These are phyloP conservation scores for Apophysomyces elegans DNA, from an alignment of 371 early-diverging fungal species.

Conservation along the genomic window DNA sequence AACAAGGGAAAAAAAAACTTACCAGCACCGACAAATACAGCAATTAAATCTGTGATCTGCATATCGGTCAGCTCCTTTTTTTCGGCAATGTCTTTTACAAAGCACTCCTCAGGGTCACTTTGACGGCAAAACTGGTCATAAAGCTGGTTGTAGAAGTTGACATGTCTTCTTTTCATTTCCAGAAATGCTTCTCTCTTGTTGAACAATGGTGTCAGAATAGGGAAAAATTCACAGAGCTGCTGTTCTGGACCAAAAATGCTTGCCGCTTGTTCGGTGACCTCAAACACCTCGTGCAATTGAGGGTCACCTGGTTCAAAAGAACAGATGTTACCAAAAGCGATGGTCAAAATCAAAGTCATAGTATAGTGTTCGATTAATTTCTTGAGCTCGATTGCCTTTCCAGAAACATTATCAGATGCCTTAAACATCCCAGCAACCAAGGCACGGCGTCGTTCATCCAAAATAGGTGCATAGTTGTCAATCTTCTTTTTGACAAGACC, in stretches of 20 bases:
- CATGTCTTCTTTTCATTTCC: slow-evolving; percentile 12
- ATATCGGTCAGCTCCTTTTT: slow-evolving; percentile 35
- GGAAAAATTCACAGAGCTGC: slow-evolving; percentile 51
- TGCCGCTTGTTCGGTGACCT: slow-evolving; percentile 39
- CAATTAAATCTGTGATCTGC: slow-evolving; percentile 37
- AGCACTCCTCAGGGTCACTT: slow-evolving; percentile 33
- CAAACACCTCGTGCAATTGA: slow-evolving; percentile 39
- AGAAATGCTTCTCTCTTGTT: slow-evolving; percentile 19
- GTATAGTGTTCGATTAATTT: slow-evolving; percentile 45
- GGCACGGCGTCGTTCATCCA: slow-evolving; percentile 28
- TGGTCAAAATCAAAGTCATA: slow-evolving; percentile 46
- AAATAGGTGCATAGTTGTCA: slow-evolving; percentile 41
- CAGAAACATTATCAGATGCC: slow-evolving; percentile 11
- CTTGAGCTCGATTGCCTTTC: slow-evolving; percentile 15
- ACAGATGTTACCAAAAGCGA: slow-evolving; percentile 44
- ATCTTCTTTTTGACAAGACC: slow-evolving; percentile 44
- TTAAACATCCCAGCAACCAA: slow-evolving; percentile 27
- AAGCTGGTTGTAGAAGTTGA: slow-evolving; percentile 36
- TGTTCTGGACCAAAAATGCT: slow-evolving; percentile 37
- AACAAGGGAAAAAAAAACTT: neutral
- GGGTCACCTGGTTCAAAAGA: slow-evolving; percentile 43
- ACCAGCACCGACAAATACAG: slow-evolving; percentile 52
- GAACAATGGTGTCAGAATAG: slow-evolving; percentile 23
- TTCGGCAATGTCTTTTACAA: slow-evolving; percentile 42
- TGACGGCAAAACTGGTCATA: slow-evolving; percentile 26